These are phyloP conservation scores for Beauveria australis DNA, from an alignment of 2,329 filamentous ascomycete genomes.

Conservation along the genomic window DNA sequence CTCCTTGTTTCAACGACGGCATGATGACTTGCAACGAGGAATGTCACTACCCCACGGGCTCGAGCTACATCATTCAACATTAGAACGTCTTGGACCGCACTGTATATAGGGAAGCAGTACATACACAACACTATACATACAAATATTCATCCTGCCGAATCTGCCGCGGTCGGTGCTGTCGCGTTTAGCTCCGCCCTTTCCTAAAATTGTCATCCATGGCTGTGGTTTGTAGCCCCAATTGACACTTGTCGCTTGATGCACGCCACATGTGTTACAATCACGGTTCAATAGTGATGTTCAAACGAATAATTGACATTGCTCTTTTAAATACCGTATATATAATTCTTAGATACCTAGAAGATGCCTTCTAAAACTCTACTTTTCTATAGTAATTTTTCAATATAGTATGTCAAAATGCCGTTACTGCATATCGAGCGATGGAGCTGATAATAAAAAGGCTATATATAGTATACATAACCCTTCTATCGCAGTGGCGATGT, in stretches of 20 bases:
- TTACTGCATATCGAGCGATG: no score
- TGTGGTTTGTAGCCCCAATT: neutral
- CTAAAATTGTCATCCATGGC: no score
- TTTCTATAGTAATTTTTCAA: neutral
- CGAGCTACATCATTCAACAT: conserved; percentile 4
- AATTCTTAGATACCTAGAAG: no score
- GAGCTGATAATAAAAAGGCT: no score
- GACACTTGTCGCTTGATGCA: neutral
- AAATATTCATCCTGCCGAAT: neutral
- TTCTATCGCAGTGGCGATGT: no score
- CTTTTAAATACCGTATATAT: neutral
- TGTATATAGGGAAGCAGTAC: conserved; percentile 3
- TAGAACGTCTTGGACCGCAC: neutral
- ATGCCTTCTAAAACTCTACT: no score
- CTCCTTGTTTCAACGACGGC: neutral
- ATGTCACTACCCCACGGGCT: neutral
- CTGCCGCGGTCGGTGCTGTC: neutral
- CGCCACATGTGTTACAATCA: no score
- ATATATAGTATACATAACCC: no score
- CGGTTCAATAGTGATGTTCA: no score
- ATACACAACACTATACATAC: neutral
- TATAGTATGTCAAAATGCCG: no score
- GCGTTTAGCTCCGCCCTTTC: neutral
- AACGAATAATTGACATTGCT: neutral
- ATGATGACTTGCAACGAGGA: neutral